phyloP scores from a whole-genome alignment of 139 green algal genomes.

The Edaphochlamys debaryana region DNA sequence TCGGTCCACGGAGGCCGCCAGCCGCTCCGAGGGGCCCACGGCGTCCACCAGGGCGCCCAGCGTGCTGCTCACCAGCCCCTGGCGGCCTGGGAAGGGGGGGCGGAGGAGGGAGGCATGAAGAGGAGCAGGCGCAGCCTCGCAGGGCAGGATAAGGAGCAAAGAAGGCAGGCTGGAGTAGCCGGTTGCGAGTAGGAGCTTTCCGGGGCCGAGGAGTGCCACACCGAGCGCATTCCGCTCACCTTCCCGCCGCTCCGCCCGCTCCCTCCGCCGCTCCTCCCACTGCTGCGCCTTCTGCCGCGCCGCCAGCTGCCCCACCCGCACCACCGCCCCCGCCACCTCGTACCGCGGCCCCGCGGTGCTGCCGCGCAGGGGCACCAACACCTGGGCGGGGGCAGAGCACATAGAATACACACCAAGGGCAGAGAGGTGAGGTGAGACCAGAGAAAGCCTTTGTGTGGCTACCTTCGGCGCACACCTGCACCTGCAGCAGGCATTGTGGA shows the following conservation, averaged over 20 bases:
- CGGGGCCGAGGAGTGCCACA: too few relatives aligned
- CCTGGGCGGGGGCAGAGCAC: too few relatives aligned
- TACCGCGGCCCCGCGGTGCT: neutral
- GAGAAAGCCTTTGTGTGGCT: too few relatives aligned
- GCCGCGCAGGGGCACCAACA: slow-evolving; percentile 25
- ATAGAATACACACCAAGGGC: too few relatives aligned
- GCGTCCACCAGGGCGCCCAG: slow-evolving; percentile 7
- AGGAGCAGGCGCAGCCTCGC: neutral
- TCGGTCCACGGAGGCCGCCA: neutral
- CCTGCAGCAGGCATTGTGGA: too few relatives aligned
- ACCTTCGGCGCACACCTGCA: too few relatives aligned
- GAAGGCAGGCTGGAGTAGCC: too few relatives aligned
- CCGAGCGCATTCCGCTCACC: too few relatives aligned
- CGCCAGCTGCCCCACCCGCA: slow-evolving; percentile 27
- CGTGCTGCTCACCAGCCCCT: neutral
- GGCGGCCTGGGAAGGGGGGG: neutral
- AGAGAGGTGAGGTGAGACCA: too few relatives aligned
- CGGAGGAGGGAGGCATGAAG: neutral
- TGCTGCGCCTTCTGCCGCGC: slow-evolving; percentile 18
- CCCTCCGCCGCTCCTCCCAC: slow-evolving; percentile 15
- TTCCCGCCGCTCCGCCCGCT: neutral
- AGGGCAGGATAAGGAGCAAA: too few relatives aligned
- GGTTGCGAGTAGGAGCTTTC: too few relatives aligned
- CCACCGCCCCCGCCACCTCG: neutral
- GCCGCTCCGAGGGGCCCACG: neutral